Percentiles rank a stretch among this genome's conserved stretches.
phyloP scores from a whole-genome alignment of 78 protist species.

The Dictyostelium firmibasis region DNA sequence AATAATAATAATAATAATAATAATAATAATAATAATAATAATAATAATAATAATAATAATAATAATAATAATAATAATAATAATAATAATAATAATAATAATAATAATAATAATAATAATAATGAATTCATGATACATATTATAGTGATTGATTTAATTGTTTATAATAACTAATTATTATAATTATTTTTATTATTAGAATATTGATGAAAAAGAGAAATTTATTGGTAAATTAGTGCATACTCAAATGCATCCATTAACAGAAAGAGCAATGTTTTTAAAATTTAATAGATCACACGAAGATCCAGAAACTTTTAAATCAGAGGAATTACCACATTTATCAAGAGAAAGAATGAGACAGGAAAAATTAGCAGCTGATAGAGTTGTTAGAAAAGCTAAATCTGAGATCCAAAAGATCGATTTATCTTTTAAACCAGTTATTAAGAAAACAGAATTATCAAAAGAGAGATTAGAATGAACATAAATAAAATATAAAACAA shows the following conservation, averaged over 20 bases:
- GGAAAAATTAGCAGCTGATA: neutral
- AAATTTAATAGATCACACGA: conserved; percentile 45
- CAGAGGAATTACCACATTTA: conserved; percentile 24
- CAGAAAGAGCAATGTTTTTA: conserved; percentile 37
- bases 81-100: neutral
- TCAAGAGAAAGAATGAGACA: neutral
- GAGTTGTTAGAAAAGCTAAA: neutral
- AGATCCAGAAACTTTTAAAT: neutral
- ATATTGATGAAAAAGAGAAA: conserved; percentile 48
- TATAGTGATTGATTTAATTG: neutral
- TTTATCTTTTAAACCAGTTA: conserved; percentile 54
- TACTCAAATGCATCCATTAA: conserved; percentile 41
- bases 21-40: too few species aligned
- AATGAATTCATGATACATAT: too few species aligned
- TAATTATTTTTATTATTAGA: neutral
- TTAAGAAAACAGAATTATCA: neutral
- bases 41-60: too few species aligned
- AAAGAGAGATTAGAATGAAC: neutral
- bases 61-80: too few species aligned
- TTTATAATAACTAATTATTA: neutral
- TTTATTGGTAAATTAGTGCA: conserved; percentile 24
- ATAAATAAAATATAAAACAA: neutral
- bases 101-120: neutral
- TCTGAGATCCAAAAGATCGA: conserved; percentile 24
- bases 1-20: too few species aligned